Base-by-base conservation (phyloP, 2,329 filamentous ascomycete genomes). In the Knufia petricola region DNA sequence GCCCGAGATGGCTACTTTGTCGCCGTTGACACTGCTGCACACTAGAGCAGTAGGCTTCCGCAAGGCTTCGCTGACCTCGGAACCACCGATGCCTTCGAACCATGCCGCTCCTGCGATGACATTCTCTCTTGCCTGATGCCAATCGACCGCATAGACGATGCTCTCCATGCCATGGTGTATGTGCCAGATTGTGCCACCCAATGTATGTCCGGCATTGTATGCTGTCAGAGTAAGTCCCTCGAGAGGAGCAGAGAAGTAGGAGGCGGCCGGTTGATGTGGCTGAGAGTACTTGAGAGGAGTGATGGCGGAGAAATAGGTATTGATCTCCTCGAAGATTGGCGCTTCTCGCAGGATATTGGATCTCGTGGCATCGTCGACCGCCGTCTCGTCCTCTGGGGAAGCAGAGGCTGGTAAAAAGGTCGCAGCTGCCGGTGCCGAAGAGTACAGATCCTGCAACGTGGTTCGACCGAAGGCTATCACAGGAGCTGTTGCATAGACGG, bases 131-230 rank as follows among this genome's bases (percentile, higher is more conserved):
- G 85, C 87, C 67, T 95, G 89, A 59, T 95, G 95, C 92, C 92
- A 98, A 62, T 96, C 90, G 15, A 95, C 87, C 0, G 92, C 90
- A 60, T 98, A 96, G 1, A 98, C 89, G 36, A 98, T 90, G 1
- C 89, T 95, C 65, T 98, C 92, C 62, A 95, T 77, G 0, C 89
- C 88, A 69, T 96, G 88, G 61, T 96, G 90, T 55, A 98, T 89
- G 61, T 96, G 90, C 92, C 92, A 98, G 71, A 98, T 95, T 20
- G 92, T 96, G 49, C 92, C 92, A 64, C 92, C 92, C 0, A 96
- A 77, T 0, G 90, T 95, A 63, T 95, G 90, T 55, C 92, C 92
- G 6, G 92, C 88, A 67, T 94, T 94, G 69, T 96, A 96, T 0
- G 92, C 92, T 1, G 92, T 98, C 56, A 98, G 86, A 1, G 87